phyloP scores from a whole-genome alignment of 1,139 yeast species.

The Yamadazyma triangularis region DNA sequence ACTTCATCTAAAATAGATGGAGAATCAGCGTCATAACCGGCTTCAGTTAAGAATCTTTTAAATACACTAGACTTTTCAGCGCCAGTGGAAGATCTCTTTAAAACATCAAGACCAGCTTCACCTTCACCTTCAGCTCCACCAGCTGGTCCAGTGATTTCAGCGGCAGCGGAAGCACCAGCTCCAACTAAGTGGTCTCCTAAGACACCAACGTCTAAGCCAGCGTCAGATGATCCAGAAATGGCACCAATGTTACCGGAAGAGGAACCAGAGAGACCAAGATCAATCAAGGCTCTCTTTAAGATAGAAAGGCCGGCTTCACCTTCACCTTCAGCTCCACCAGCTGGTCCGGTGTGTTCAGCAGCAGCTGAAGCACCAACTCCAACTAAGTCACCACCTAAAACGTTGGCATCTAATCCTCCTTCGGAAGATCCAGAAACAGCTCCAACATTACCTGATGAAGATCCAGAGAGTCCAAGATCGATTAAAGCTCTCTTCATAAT shows the following conservation, averaged over 20 bases:
- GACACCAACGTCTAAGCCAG: constrained; percentile 7
- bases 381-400: constrained; percentile 10
- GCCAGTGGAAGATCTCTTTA: constrained; percentile 8
- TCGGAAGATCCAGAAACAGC: constrained; percentile 9
- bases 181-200: constrained; percentile 3
- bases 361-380: constrained; percentile 11
- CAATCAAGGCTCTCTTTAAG: constrained; percentile 7
- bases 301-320: constrained; percentile 7
- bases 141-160: constrained; percentile 8
- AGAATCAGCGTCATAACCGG: constrained; percentile 9
- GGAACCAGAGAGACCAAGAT: constrained; percentile 12
- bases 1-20: constrained; percentile 8
- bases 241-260: constrained; percentile 6
- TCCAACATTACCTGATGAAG: constrained; percentile 8
- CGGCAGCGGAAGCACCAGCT: constrained; percentile 11
- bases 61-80: constrained; percentile 9
- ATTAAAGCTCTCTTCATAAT: constrained; percentile 6
- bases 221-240: constrained; percentile 1
- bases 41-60: constrained; percentile 10
- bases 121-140: constrained; percentile 8
- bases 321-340: constrained; percentile 7
- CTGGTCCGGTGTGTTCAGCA: constrained; percentile 5
- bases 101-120: constrained; percentile 9
- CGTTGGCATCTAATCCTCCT: constrained; percentile 8
- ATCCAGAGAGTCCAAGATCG: constrained; percentile 12